Evolutionary conservation across 495 filamentous ascomycete species (phyloP).

Genomic region (Neurospora sp.): DNA sequence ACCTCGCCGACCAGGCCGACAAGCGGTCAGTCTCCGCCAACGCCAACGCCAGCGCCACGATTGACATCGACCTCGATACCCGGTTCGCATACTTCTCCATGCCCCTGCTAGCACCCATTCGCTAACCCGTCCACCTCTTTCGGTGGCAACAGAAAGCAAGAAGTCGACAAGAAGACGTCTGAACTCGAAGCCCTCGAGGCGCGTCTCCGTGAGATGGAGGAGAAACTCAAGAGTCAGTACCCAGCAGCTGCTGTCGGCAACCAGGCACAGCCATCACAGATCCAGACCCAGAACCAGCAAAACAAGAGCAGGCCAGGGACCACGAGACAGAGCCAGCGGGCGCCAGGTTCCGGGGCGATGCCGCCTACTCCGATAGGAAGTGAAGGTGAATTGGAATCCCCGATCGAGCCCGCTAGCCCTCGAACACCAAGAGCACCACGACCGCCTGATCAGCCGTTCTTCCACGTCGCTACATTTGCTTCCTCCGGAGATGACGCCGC

Average conservation of each 20-base stretch:
- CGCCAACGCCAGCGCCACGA: neutral
- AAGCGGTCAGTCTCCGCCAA: conserved; percentile 57
- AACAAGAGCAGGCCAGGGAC: conserved; percentile 32
- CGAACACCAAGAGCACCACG: conserved; percentile 1
- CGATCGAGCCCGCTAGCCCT: conserved; percentile 5
- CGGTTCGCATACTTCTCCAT: neutral
- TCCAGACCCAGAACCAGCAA: conserved; percentile 10
- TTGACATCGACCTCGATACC: neutral
- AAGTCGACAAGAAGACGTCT: conserved; percentile 59
- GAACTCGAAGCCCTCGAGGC: conserved; percentile 82
- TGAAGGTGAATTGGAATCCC: conserved; percentile 45
- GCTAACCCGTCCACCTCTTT: neutral
- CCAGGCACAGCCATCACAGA: conserved; percentile 3
- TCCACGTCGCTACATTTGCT: neutral
- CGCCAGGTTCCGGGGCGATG: conserved; percentile 36
- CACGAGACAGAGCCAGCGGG: conserved; percentile 31
- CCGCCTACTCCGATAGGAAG: conserved; percentile 46
- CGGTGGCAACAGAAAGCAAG: conserved; percentile 46
- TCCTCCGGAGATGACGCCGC: conserved; percentile 10
- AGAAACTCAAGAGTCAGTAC: conserved; percentile 50
- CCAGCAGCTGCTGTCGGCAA: conserved; percentile 1
- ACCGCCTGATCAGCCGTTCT: neutral
- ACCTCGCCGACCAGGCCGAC: conserved; percentile 67
- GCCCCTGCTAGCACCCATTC: conserved; percentile 5
- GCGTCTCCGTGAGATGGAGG: conserved; percentile 74